Conservation (phyloP, 257 asterid species). For the Forsythia viridissima region DNA sequence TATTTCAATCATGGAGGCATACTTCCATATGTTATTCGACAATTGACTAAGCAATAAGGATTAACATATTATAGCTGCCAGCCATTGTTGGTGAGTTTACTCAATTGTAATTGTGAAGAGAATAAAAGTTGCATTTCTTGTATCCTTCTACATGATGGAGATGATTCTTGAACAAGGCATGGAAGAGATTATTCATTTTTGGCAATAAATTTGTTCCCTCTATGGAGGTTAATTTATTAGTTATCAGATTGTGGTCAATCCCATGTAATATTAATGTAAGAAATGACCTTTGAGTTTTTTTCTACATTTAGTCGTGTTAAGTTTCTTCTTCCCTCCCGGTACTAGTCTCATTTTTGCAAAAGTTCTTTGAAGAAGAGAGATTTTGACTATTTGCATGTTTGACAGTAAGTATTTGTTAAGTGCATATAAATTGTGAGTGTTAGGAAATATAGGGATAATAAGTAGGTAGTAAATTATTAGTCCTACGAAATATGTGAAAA, state of each 20-base stretch:
- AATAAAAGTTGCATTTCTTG: slow-evolving; percentile 34
- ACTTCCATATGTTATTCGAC: slow-evolving; percentile 80
- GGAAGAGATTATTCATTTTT: slow-evolving; percentile 21
- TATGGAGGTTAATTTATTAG: slow-evolving; percentile 9
- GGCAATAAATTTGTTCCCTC: slow-evolving; percentile 37
- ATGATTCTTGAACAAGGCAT: slow-evolving; percentile 26
- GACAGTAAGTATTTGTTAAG: no score
- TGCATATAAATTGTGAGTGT: no score
- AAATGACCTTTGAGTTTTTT: not conserved
- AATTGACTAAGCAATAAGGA: slow-evolving; percentile 56
- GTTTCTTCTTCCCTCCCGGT: not conserved
- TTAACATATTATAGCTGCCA: not conserved
- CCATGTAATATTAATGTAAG: not conserved
- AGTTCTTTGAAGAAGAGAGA: no score
- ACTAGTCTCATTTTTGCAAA: not conserved
- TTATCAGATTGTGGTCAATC: not conserved
- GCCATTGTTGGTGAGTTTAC: slow-evolving; percentile 18
- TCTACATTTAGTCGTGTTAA: not conserved
- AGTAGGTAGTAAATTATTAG: no score
- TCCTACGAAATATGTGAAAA: no score
- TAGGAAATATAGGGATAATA: no score
- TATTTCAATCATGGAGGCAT: slow-evolving; percentile 91
- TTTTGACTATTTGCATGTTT: no score
- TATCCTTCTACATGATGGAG: slow-evolving; percentile 35
- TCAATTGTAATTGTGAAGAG: slow-evolving; percentile 22